Base-by-base conservation (phyloP, 768 basidiomycete species). In the Psilocybe azurescens region DNA sequence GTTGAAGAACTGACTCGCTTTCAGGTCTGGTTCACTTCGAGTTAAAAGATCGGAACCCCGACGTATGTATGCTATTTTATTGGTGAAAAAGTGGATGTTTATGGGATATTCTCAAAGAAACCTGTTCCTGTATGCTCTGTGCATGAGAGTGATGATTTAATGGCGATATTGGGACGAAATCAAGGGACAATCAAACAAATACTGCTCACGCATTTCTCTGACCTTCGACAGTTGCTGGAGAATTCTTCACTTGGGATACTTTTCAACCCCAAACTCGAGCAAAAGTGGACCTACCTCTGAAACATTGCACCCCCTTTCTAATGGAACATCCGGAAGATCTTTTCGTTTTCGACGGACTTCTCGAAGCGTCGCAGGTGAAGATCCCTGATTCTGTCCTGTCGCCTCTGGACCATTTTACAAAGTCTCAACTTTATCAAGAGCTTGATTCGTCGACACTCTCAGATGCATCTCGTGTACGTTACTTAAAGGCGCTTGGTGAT, bases 11-110 rank as follows among this genome's bases (percentile, higher is more conserved):
- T 24, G 8, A 36, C 20, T 28, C 38, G 6, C 5, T 29, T 13
- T n/a, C 16, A 61, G 60, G 60, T 51, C 53, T 61, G 16, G 16
- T 61, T 51, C 60, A 49, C 20, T 51, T 56, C n/a, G 60, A 50
- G 44, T 20, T 61, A 24, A 61, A 61, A 32, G 28, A 50, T 14
- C 28, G 3, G 10, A 56, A 47, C n/a, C 54, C 60, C 3, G 48
- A 61, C 11, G 60, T 61, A 32, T 24, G 8, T 18, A 5, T n/a
- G n/a, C 14, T 30, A 14, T 32, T 44, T 20, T 18, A 36, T 36
- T 36, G 6, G 11, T 36, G 11, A 36, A 36, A 6, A 36, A 36
- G 33, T 36, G 33, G 7, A 11, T 7, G 33, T 11, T 36, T 5
- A 36, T 7, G 11, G 33, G 7, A 7, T 36, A 36, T 36, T 11